Base-by-base conservation (phyloP, 2,329 filamentous ascomycete genomes). In the Podosphaera leucotricha region DNA sequence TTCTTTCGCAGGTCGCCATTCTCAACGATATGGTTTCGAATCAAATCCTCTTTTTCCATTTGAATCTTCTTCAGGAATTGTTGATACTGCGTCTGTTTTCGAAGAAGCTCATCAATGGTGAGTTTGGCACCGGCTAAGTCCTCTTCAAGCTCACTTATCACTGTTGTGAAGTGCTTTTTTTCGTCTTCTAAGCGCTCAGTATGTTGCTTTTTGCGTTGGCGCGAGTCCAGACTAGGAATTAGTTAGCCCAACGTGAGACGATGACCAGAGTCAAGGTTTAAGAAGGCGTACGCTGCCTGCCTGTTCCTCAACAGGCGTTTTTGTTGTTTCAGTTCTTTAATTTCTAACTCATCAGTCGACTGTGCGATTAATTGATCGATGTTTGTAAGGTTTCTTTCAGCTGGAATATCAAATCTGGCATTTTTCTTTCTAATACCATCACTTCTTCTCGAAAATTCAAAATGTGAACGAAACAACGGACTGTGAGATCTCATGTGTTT, bases 251-350 rank as follows among this genome's bases (percentile, higher is more conserved):
- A 20, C 20, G 16, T 40, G 38, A 38, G n/a, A 16, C 10, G 8
- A 38, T 19, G 38, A 39, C 28, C 48, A 38, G 20, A 44, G 54
- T 53, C 45, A 40, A 51, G 48, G 53, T 53, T 45, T 47, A 51
- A 50, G 52, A 52, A 55, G 49, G 72, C 80, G 67, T 76, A 93
- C 84, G 90, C 90, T 63, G 90, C 90, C 66, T 95, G 87, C 57
- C 90, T 77, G 64, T 98, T 98, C 57, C 90, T 75, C 50, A 98
- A 68, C 49, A 98, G 68, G 48, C 90, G 78, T 70, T 95, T 95
- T 63, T 94, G 90, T 61, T 93, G 85, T 72, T 98, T 98, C 56
- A 98, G 71, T 65, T 95, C 86, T 70, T 93, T 95, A 66, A 93
- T 81, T 66, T 92, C 80, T 52, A 90, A 77, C 57, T 95, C 87